These are phyloP conservation scores for Theobroma grandiflorum DNA, from an alignment of 441 rosid species.

Conservation along the genomic window DNA sequence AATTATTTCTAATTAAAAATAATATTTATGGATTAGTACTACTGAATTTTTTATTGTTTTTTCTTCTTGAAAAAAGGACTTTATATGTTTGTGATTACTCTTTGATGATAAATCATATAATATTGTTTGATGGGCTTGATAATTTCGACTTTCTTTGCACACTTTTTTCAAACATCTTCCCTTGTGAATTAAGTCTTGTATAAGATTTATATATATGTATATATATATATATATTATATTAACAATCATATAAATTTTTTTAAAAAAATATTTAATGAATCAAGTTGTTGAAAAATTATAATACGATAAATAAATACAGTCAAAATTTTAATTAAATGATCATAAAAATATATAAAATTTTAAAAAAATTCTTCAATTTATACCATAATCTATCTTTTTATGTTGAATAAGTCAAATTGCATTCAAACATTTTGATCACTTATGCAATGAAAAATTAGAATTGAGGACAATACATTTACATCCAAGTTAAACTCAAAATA, in stretches of 20 bases:
- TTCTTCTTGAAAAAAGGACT: neutral
- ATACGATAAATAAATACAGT: neutral
- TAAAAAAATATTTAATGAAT: neutral
- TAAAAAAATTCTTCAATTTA: neutral
- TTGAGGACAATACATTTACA: neutral
- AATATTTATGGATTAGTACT: neutral
- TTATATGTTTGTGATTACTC: neutral
- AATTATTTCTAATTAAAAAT: constrained; percentile 3
- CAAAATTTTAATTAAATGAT: neutral
- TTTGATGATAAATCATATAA: neutral
- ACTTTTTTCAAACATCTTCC: neutral
- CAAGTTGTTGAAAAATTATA: neutral
- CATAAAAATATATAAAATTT: neutral
- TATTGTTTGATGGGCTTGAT: neutral
- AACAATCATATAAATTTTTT: neutral
- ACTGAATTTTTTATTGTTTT: neutral
- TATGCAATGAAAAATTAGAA: neutral
- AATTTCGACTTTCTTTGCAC: neutral
- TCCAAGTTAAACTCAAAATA: neutral
- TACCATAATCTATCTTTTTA: neutral
- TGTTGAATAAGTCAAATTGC: neutral
- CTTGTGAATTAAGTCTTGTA: neutral
- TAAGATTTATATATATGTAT: neutral
- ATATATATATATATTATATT: neutral
- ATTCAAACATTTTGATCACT: neutral